phyloP scores from a whole-genome alignment of 176 grass and related monocot species.

The Panicum miliaceum region DNA sequence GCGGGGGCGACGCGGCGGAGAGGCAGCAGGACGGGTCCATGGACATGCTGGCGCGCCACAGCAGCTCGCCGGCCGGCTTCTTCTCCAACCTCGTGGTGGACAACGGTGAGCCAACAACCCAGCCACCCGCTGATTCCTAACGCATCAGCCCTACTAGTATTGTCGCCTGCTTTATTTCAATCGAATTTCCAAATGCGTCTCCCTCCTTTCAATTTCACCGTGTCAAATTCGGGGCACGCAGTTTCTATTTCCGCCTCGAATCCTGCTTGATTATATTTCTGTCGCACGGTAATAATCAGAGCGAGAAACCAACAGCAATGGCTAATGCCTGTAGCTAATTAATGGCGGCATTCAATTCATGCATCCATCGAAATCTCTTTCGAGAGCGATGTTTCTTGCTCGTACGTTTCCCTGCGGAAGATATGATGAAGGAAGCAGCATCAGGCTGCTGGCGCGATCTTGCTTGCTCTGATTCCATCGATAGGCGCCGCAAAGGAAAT shows the following conservation, averaged over 20 bases:
- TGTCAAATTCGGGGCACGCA: background rate
- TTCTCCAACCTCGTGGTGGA: conserved; percentile 76
- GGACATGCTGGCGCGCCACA: conserved; percentile 68
- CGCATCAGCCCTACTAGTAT: background rate
- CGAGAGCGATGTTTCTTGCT: background rate
- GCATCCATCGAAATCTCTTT: background rate
- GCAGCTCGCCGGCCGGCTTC: conserved; percentile 83
- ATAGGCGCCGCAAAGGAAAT: conserved; percentile 23
- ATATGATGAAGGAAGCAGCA: background rate
- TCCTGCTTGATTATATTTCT: background rate
- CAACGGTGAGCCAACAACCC: conserved; percentile 42
- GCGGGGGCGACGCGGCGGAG: conserved; percentile 13
- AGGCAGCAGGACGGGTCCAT: conserved; percentile 34
- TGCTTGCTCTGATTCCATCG: background rate
- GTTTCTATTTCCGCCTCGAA: background rate
- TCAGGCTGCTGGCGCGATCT: background rate
- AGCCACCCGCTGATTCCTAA: background rate
- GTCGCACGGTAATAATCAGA: too few species aligned
- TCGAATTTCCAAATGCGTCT: background rate
- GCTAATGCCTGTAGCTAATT: background rate
- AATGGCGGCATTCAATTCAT: background rate
- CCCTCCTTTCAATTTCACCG: background rate
- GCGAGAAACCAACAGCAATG: background rate
- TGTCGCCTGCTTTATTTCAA: background rate
- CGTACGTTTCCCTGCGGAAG: background rate